These are phyloP conservation scores for Hericium erinaceus DNA, from an alignment of 768 basidiomycete species.

Conservation along the genomic window DNA sequence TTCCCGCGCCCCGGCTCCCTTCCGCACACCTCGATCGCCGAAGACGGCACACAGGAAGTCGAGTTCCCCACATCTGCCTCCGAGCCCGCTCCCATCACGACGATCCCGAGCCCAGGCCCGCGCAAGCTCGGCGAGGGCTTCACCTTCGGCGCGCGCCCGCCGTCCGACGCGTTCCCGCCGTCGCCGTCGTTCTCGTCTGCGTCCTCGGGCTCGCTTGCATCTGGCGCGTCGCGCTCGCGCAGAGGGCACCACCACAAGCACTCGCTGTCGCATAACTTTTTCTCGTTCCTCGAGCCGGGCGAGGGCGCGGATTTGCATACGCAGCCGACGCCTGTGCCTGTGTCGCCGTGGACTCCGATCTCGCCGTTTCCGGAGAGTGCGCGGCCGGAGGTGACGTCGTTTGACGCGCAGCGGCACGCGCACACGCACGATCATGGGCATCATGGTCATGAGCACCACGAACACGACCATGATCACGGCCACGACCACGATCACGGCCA, in stretches of 20 bases:
- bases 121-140: slow-evolving; percentile 44
- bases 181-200: slow-evolving; percentile 16
- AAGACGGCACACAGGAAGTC: slow-evolving; percentile 52
- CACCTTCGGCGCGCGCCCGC: slow-evolving; percentile 53
- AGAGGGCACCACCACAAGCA: slow-evolving; percentile 90
- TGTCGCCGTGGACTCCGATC: slow-evolving; percentile 61
- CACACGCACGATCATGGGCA: background rate
- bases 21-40: slow-evolving; percentile 51
- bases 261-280: slow-evolving; percentile 90
- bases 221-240: slow-evolving; percentile 27
- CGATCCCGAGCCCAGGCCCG: slow-evolving; percentile 27
- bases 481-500: background rate
- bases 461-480: background rate
- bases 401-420: background rate
- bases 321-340: slow-evolving; percentile 48
- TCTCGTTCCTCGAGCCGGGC: slow-evolving; percentile 87
- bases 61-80: slow-evolving; percentile 23
- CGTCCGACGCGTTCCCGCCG: slow-evolving; percentile 23
- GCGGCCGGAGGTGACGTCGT: slow-evolving; percentile 1
- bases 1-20: slow-evolving; percentile 74
- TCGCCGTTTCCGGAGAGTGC: slow-evolving; percentile 27
- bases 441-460: background rate
- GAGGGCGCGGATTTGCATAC: slow-evolving; percentile 37
- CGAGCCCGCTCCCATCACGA: slow-evolving; percentile 13
- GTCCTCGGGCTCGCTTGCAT: slow-evolving; percentile 9